Percentiles rank a stretch among this genome's conserved stretches.
Conservation (phyloP, 257 asterid genomes). For the Solanum clarkiae region DNA sequence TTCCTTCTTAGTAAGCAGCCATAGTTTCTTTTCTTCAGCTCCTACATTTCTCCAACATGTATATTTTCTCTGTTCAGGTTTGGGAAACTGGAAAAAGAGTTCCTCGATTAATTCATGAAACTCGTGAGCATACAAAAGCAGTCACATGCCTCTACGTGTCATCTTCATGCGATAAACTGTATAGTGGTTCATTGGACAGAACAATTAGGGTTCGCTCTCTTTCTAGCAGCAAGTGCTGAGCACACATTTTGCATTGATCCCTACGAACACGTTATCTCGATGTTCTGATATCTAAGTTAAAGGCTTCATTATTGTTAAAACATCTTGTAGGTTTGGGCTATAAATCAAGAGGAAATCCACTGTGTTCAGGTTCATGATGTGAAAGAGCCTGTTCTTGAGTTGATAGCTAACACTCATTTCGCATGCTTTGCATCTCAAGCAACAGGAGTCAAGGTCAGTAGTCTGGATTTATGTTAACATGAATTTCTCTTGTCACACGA, state of each 20-base stretch:
- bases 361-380: slow-evolving; percentile 75
- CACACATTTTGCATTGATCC: neutral
- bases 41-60: neutral
- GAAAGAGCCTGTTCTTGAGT: slow-evolving; percentile 45
- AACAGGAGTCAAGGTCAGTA: slow-evolving; percentile 58
- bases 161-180: slow-evolving; percentile 45
- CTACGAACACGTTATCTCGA: neutral
- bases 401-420: slow-evolving; percentile 39
- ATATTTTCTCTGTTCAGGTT: slow-evolving; percentile 21
- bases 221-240: neutral
- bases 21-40: neutral
- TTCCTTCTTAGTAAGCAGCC: neutral
- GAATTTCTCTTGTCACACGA: neutral
- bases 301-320: neutral
- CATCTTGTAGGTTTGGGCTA: slow-evolving; percentile 52
- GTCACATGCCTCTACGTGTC: slow-evolving; percentile 57
- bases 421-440: slow-evolving; percentile 64
- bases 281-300: neutral
- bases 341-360: slow-evolving; percentile 64
- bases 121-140: slow-evolving; percentile 61
- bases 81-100: slow-evolving; percentile 59
- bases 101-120: slow-evolving; percentile 59
- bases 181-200: slow-evolving; percentile 73
- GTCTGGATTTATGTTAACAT: neutral
- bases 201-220: slow-evolving; percentile 52